Percentiles rank a stretch among this genome's conserved stretches.
phyloP scores from a whole-genome alignment of 169 alveolate species.

The Miamiensis avidus region DNA sequence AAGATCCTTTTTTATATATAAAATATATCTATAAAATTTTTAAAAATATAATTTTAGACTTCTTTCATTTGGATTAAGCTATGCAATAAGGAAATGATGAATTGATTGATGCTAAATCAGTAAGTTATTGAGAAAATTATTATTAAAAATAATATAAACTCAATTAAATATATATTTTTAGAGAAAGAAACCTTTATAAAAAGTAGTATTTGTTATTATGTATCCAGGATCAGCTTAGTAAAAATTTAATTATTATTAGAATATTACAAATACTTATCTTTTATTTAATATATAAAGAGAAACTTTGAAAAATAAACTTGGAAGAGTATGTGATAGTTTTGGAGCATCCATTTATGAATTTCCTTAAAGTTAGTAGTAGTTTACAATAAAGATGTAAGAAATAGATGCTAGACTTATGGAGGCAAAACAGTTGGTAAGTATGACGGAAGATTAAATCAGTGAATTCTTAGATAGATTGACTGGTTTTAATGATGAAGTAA shows the following conservation, averaged over 20 bases:
- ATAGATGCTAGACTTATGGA: constrained; percentile 43
- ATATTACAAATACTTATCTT: neutral
- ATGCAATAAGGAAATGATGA: neutral
- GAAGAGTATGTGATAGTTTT: constrained; percentile 90
- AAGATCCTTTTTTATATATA: constrained; percentile 86
- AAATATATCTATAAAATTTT: neutral
- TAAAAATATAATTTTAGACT: constrained; percentile 1
- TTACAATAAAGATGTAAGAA: constrained; percentile 24
- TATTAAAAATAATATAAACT: neutral
- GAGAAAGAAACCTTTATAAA: neutral
- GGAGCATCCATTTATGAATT: constrained; percentile 48
- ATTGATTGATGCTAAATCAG: neutral
- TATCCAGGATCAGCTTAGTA: constrained; percentile 37
- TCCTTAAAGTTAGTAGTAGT: constrained; percentile 37
- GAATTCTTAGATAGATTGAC: constrained; percentile 44
- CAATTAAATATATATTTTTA: constrained; percentile 4
- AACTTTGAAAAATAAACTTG: constrained; percentile 87
- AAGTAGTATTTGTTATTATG: constrained; percentile 21
- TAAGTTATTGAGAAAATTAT: neutral
- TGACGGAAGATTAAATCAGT: constrained; percentile 42
- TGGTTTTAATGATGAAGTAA: constrained; percentile 12
- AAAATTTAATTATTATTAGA: neutral
- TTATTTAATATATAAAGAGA: constrained; percentile 75
- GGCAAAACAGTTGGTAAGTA: constrained; percentile 34
- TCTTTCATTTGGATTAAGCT: constrained; percentile 14